Evolutionary conservation across 192 early-diverging fungal species (phyloP), one percentile per base, ranked within the genome.

Genomic region (Entophlyctis luteolus): DNA sequence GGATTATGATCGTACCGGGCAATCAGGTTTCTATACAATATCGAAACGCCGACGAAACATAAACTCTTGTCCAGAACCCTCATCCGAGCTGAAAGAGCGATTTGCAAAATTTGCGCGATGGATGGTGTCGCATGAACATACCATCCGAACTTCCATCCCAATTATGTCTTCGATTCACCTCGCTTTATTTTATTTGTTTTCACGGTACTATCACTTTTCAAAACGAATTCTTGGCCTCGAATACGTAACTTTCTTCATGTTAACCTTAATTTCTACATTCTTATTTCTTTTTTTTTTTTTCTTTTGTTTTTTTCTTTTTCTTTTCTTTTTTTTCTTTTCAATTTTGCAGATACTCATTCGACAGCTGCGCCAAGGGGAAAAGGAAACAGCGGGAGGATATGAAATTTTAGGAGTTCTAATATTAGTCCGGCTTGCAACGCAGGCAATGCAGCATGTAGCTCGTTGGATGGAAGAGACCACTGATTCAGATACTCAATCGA

Each of bases 131-230:
- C 60, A 35, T n/a, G 63, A 57, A 59, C 29, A 38, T 10, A 2
- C 27, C 36, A 10, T 49, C 6, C 42, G 60, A 27, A 49, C 8
- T 16, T 20, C 27, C 6, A n/a, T 63, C 32, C 47, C 60, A 14
- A 22, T 63, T 4, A 18, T 49, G 8, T 63, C 60, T n/a, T 34
- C 88, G 38, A 59, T 88, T 22, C 95, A 98, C 65, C 67, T 96
- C 62, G 91, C 87, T 2, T 63, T 93, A 20, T 98, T 98, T 77
- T 98, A 98, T 72, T 89, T 95, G 68, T 73, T 81, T 56, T 92
- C 93, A 16, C 79, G 86, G 0, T 93, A 89, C 68, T 94, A 98
- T 67, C 76, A 81, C 36, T 59, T 94, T 32, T 85, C 95, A 0
- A 93, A 94, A 67, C 83, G 95, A 18, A 34, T 92, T 23, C 72